These are phyloP conservation scores for Rhodotorula paludigena DNA, from an alignment of 768 basidiomycete species.

Conservation along the genomic window DNA sequence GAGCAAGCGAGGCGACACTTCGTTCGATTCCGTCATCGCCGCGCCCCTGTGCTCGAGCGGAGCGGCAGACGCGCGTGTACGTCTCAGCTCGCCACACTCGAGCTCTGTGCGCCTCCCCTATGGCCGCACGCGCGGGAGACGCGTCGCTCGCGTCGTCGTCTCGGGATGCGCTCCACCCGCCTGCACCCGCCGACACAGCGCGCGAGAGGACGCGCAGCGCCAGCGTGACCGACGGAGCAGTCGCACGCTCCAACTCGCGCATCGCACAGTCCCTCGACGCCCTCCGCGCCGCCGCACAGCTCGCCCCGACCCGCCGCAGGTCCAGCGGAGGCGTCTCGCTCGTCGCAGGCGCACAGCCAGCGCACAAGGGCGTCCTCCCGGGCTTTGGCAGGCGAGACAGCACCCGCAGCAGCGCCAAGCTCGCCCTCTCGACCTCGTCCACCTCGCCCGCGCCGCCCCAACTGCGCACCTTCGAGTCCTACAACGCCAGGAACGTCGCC, in stretches of 20 bases:
- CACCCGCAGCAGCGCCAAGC: neutral
- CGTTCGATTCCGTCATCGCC: too few relatives aligned
- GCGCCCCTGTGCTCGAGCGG: too few relatives aligned
- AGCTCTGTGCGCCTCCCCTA: too few relatives aligned
- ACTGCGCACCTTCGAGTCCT: conserved; percentile 13
- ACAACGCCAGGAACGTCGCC: conserved; percentile 26
- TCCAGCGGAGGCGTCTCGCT: neutral
- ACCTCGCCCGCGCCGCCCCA: neutral
- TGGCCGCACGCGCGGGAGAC: too few relatives aligned
- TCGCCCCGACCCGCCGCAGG: neutral
- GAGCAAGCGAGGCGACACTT: too few relatives aligned
- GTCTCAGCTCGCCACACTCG: too few relatives aligned
- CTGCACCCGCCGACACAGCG: too few relatives aligned
- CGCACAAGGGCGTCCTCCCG: neutral
- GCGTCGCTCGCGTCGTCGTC: neutral
- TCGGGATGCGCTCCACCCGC: neutral
- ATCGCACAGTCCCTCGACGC: too few relatives aligned
- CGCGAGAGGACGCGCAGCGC: neutral
- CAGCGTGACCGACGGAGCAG: neutral
- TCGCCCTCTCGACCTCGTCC: neutral
- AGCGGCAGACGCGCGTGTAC: too few relatives aligned
- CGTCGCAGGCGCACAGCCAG: too few relatives aligned
- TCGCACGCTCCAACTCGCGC: neutral
- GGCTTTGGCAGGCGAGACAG: neutral
- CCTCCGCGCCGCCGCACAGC: too few relatives aligned